Conservation (phyloP, 805 yeast species). For the Saturnispora sanitii region DNA sequence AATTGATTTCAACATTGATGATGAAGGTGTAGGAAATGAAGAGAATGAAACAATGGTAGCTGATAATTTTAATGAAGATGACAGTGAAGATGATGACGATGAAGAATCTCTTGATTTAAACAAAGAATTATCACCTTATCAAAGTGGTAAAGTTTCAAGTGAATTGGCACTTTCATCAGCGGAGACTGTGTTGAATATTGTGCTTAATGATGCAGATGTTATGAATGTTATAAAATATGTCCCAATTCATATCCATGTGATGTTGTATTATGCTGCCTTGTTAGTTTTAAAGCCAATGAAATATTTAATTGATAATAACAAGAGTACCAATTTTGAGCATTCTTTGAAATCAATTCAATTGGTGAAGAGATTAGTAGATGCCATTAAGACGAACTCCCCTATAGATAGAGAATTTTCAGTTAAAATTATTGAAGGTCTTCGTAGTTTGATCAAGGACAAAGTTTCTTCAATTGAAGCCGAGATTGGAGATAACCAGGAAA, state of each 20-base stretch:
- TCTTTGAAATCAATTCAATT: conserved; percentile 32
- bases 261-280: conserved; percentile 59
- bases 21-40: conserved; percentile 5
- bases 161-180: conserved; percentile 57
- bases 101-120: conserved; percentile 7
- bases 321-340: conserved; percentile 17
- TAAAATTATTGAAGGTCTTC: conserved; percentile 29
- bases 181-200: conserved; percentile 47
- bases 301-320: conserved; percentile 18
- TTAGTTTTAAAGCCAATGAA: conserved; percentile 41
- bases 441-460: conserved; percentile 22
- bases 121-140: conserved; percentile 19
- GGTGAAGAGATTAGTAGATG: conserved; percentile 35
- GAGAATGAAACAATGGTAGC: conserved; percentile 24
- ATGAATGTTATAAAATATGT: conserved; percentile 46
- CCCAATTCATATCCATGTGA: conserved; percentile 64
- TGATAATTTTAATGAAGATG: conserved; percentile 10
- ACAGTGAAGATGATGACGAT: conserved; percentile 15
- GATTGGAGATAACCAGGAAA: conserved; percentile 11
- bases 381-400: conserved; percentile 37
- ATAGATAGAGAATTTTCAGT: conserved; percentile 43
- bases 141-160: conserved; percentile 23
- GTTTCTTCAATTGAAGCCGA: conserved; percentile 14
- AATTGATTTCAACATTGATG: conserved; percentile 12
- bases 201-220: conserved; percentile 50